Conservation (phyloP, 2,329 filamentous ascomycete species). For the Pyrenophora tritici-repentis region DNA sequence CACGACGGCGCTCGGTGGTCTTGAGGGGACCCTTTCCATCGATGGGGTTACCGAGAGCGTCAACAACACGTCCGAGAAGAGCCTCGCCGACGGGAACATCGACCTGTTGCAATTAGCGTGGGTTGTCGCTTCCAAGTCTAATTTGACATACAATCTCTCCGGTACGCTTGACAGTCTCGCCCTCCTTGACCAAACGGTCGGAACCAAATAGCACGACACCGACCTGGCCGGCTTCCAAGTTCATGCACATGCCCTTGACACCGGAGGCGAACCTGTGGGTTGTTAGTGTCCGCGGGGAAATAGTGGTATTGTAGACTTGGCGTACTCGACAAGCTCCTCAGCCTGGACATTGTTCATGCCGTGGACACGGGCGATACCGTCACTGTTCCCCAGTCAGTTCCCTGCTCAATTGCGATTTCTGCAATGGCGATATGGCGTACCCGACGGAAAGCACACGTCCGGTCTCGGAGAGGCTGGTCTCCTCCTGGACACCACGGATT, state of each 20-base stretch:
- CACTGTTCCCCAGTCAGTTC: slow-evolving; percentile 65
- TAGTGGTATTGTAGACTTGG: slow-evolving; percentile 39
- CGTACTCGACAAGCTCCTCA: slow-evolving; percentile 99
- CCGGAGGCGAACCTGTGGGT: slow-evolving; percentile 88
- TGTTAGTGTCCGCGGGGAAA: slow-evolving; percentile 32
- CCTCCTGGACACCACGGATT: slow-evolving; percentile 98
- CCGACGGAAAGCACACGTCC: slow-evolving; percentile 98
- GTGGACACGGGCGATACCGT: slow-evolving; percentile 99
- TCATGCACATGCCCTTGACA: slow-evolving; percentile 99
- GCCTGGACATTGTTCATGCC: slow-evolving; percentile 99
- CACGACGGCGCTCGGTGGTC: slow-evolving; percentile 88
- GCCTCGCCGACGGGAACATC: slow-evolving; percentile 92
- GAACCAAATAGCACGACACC: slow-evolving; percentile 99
- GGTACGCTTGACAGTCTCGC: slow-evolving; percentile 99
- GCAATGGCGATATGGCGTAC: slow-evolving; percentile 66
- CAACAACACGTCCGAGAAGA: slow-evolving; percentile 96
- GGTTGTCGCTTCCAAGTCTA: too few species aligned
- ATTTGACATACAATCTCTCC: slow-evolving; percentile 74
- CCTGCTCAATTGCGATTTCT: slow-evolving; percentile 26
- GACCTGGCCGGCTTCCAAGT: slow-evolving; percentile 99
- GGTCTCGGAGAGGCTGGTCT: slow-evolving; percentile 95
- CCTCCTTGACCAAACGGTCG: slow-evolving; percentile 99
- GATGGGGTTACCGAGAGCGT: slow-evolving; percentile 98
- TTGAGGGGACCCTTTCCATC: slow-evolving; percentile 98
- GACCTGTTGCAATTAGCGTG: slow-evolving; percentile 47